These are phyloP conservation scores for Geotrichum restrictum DNA, from an alignment of 1,139 yeast genomes.

Conservation along the genomic window DNA sequence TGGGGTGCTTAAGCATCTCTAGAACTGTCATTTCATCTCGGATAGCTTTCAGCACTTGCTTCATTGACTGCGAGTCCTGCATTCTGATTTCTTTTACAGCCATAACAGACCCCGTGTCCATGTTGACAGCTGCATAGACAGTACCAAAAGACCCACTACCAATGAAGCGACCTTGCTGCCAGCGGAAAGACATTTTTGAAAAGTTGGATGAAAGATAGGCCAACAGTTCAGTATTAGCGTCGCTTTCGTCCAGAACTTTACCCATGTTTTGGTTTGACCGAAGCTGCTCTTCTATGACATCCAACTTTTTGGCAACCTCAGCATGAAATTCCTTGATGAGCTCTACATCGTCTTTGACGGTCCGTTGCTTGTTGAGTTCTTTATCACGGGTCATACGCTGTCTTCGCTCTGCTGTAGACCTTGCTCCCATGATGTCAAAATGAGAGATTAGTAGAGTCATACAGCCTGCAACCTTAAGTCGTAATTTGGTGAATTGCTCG, in stretches of 20 bases:
- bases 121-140: slow-evolving; percentile 85
- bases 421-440: slow-evolving; percentile 97
- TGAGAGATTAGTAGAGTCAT: slow-evolving; percentile 91
- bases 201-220: slow-evolving; percentile 85
- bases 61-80: slow-evolving; percentile 82
- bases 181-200: slow-evolving; percentile 84
- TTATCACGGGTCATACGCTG: slow-evolving; percentile 32
- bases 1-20: slow-evolving; percentile 93
- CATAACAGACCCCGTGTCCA: slow-evolving; percentile 93
- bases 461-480: slow-evolving; percentile 87
- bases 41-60: slow-evolving; percentile 80
- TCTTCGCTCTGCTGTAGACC: slow-evolving; percentile 69
- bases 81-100: slow-evolving; percentile 94
- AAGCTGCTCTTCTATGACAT: slow-evolving; percentile 54
- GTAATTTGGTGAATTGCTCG: slow-evolving; percentile 67
- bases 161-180: slow-evolving; percentile 93
- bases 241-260: slow-evolving; percentile 80
- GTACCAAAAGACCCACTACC: slow-evolving; percentile 97
- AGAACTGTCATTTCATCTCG: slow-evolving; percentile 95
- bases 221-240: slow-evolving; percentile 81
- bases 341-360: slow-evolving; percentile 54
- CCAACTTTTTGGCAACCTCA: slow-evolving; percentile 57
- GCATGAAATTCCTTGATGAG: slow-evolving; percentile 53
- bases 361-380: slow-evolving; percentile 14
- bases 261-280: slow-evolving; percentile 63